Base-by-base conservation (phyloP, 192 early-diverging fungal species). In the Paraglomus brasilianum region DNA sequence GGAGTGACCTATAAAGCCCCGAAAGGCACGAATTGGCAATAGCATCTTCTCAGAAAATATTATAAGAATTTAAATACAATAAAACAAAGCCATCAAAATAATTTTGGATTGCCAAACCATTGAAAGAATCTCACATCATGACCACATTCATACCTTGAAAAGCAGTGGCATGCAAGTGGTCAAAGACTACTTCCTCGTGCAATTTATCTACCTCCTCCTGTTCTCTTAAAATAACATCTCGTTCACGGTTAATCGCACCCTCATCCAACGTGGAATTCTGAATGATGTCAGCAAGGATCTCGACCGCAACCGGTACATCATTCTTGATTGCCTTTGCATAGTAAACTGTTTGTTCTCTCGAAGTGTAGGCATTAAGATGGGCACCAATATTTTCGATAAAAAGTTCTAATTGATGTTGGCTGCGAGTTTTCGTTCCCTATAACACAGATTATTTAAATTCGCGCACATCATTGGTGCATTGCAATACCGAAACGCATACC, bases 301-400 rank as follows among this genome's bases (percentile, higher is more conserved):
- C 96, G 45, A 97, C 95, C n/a, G 94, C 87, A 66, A 84, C 79
- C 30, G 88, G 83, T 46, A 95, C 89, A 75, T 98, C 95, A 61
- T 87, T 78, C 72, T 89, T 87, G 66, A 98, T 86, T 40, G 95
- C 83, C 80, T 97, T 97, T 67, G 96, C 96, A 75, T 96, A 97
- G 86, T 97, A 98, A 53, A 96, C 95, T 39, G 95, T 97, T 81
- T 98, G 96, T 78, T 98, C 96, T 69, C 96, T 89, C 24, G 96
- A 98, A 40, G 96, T 98, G 81, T 98, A 98, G 53, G 96, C 96
- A 80, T 97, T 98, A 74, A 98, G 81, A 78, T 98, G 95, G 47
- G 92, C 95, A 53, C 96, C 96, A 85, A 98, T 94, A 87, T 97
- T 97, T 80, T 98, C 96, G 67, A 98, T 96, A 77, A 89, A 88